Percentiles rank a stretch among this genome's conserved stretches.
phyloP scores from a whole-genome alignment of 441 rosid species.

The Flueggea neowawraea region DNA sequence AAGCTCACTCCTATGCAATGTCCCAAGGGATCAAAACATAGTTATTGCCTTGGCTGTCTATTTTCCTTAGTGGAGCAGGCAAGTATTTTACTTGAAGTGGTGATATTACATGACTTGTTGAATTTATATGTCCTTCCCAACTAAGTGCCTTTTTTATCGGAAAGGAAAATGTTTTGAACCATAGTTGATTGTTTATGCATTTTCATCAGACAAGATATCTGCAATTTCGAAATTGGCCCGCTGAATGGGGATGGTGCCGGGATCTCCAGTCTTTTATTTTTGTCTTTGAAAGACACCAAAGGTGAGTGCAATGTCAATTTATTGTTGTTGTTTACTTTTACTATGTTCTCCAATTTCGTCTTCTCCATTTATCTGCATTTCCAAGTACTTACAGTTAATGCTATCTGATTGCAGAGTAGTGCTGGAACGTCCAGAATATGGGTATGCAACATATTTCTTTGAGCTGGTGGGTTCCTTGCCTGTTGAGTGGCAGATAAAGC shows the following conservation, averaged over 20 bases:
- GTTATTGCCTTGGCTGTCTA: conserved; percentile 78
- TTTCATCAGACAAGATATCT: conserved; percentile 53
- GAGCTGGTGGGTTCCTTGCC: conserved; percentile 73
- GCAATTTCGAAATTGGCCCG: conserved; percentile 82
- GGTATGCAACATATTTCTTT: conserved; percentile 95
- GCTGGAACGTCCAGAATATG: conserved; percentile 96
- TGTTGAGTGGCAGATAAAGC: conserved; percentile 78
- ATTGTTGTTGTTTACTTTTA: not conserved
- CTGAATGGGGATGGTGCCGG: conserved; percentile 98
- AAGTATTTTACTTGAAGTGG: conserved; percentile 1
- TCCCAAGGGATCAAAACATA: conserved; percentile 52
- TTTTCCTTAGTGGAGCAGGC: conserved; percentile 96
- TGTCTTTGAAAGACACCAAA: conserved; percentile 81
- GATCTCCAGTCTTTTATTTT: conserved; percentile 91
- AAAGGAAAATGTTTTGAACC: no score
- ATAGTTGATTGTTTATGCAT: conserved; percentile 1
- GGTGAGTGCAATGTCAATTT: conserved; percentile 32
- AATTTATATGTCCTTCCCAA: no score
- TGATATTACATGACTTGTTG: no score
- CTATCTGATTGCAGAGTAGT: conserved; percentile 45
- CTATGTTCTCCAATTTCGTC: not conserved
- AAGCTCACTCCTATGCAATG: conserved; percentile 44
- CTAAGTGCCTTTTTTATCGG: no score
- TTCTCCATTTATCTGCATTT: not conserved
- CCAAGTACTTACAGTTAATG: not conserved